Conservation (phyloP, 208 protist species). For the Leishmania mexicana region DNA sequence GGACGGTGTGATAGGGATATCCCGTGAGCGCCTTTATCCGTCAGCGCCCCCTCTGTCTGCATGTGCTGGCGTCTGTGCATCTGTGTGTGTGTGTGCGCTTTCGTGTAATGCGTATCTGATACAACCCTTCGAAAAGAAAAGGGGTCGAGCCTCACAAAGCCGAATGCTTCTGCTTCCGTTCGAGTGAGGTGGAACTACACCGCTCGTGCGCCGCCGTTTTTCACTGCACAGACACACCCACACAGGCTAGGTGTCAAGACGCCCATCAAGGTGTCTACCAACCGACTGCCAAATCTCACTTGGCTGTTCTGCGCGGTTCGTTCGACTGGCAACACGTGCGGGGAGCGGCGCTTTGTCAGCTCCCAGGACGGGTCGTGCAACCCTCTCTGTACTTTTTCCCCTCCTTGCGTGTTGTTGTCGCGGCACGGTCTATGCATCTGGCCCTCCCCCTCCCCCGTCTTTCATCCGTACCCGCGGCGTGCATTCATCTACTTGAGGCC, state of each 20-base stretch:
- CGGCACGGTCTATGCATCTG: too few relatives aligned
- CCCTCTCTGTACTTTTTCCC: neutral
- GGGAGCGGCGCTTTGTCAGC: neutral
- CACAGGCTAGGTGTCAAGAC: neutral
- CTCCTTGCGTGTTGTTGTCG: neutral
- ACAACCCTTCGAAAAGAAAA: neutral
- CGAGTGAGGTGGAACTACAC: neutral
- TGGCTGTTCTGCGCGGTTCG: neutral
- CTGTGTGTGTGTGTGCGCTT: neutral
- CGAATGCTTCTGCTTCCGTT: neutral
- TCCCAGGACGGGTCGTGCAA: neutral
- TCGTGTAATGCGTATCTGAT: neutral
- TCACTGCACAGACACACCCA: neutral
- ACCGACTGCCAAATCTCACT: neutral
- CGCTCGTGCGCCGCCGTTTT: neutral
- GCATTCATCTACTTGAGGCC: neutral
- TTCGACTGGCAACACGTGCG: neutral
- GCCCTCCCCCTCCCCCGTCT: neutral
- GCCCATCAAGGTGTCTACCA: neutral
- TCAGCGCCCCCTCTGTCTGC: neutral
- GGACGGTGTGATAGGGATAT: neutral
- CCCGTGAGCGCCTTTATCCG: neutral
- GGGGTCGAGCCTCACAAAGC: neutral
- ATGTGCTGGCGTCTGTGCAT: neutral
- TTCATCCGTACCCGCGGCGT: too few relatives aligned